Base-by-base conservation (phyloP, 371 early-diverging fungal genomes). In the Encephalitozoon cuniculi region DNA sequence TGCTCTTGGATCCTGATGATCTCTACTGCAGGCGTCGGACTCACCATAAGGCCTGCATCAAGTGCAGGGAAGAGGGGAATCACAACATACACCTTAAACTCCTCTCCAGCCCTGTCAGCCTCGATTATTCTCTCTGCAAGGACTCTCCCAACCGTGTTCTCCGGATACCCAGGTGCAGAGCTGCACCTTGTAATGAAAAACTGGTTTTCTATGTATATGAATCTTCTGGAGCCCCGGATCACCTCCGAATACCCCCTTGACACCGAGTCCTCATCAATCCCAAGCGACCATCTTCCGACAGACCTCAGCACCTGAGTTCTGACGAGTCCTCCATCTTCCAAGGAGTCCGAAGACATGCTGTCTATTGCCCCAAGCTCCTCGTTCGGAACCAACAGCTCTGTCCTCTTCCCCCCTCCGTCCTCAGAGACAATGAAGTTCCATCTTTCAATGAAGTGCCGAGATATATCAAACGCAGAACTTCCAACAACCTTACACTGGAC, bases 151-250 rank as follows among this genome's bases (percentile, higher is more conserved):
- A 92, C 89, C 39, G 88, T 87, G 8, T 87, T 86, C 11, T 53
- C 28, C 55, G 44, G 70, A 21, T 66, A 52, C 44, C 37, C 32
- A 4, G 12, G 9, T 4, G 28, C 49, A 18, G 18, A 28, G n/a
- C 23, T 59, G 32, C 18, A 54, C 34, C 25, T 64, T 44, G 77
- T 72, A 21, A 90, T 89, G 81, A 94, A 94, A 85, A 94, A 94
- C 83, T 94, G 94, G 79, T 94, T 94, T 80, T 94, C 94, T 76
- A 94, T 94, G 81, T 94, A 93, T 46, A 94, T 86, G 82, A 88
- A 93, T 75, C 91, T 90, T 79, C 91, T 82, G 6, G 94, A 87
- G 32, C 84, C 85, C 52, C 80, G 79, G 74, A 94, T 94, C 66
- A 87, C 80, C 30, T 86, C 86, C 44, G 89, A 75, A 77, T 94